These are phyloP conservation scores for Trichoderma sp. DNA, from an alignment of 2,329 filamentous ascomycete genomes.

Conservation along the genomic window DNA sequence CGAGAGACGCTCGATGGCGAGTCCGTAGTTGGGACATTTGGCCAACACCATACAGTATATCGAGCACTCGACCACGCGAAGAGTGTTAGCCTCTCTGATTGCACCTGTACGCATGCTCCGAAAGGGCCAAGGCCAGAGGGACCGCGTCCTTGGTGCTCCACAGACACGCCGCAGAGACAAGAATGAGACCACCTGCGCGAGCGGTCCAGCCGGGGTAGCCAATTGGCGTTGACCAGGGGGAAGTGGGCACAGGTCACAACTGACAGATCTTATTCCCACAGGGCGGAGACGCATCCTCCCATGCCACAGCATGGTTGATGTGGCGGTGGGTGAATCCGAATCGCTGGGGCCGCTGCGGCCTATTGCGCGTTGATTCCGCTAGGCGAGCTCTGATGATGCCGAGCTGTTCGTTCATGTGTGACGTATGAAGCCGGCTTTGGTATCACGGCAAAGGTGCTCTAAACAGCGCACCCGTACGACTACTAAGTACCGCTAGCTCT, in stretches of 20 bases:
- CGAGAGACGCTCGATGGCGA: not conserved
- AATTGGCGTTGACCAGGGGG: slow-evolving; percentile 26
- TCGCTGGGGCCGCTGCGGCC: slow-evolving; percentile 35
- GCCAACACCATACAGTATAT: not conserved
- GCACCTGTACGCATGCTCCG: not conserved
- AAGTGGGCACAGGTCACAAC: slow-evolving; percentile 31
- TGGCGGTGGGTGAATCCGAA: slow-evolving; percentile 38
- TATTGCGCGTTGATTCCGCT: slow-evolving; percentile 22
- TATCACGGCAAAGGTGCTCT: not conserved
- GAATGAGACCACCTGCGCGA: slow-evolving; percentile 28
- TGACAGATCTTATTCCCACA: slow-evolving; percentile 37
- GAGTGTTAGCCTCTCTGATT: not conserved
- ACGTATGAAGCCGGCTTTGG: slow-evolving; percentile 2
- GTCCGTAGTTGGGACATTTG: slow-evolving; percentile 4
- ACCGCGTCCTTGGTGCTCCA: not conserved
- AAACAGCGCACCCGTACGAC: not conserved
- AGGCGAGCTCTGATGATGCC: slow-evolving; percentile 23
- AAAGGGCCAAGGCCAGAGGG: slow-evolving; percentile 1
- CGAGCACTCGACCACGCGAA: not conserved
- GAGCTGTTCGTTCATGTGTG: not conserved
- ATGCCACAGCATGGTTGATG: slow-evolving; percentile 26
- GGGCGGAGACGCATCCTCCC: slow-evolving; percentile 30
- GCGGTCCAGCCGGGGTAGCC: slow-evolving; percentile 26
- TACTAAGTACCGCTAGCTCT: not conserved
- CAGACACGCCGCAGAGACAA: slow-evolving; percentile 23